Base-by-base conservation (phyloP, 2,329 filamentous ascomycete species). In the Periconia macrospinosa region DNA sequence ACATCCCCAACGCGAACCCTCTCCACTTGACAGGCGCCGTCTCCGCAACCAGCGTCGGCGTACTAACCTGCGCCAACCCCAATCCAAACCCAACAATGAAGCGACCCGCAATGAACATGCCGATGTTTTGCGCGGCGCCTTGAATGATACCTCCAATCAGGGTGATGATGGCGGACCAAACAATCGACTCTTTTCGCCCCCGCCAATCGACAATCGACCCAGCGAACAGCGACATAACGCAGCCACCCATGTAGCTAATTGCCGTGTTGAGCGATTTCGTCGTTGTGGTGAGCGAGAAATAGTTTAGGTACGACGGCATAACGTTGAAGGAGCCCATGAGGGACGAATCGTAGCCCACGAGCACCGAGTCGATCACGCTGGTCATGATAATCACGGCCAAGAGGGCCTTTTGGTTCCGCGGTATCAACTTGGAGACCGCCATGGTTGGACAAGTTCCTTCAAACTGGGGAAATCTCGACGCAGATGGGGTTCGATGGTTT, bases 61-160 rank as follows among this genome's bases (percentile, higher is more conserved):
- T 83, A 6, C 82, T 81, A 5, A 81, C 77, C 9, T 81, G 78
- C 5, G 80, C 79, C 50, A 87, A 80, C 2, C 79, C 78, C 33
- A 83, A 80, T 33, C 85, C 84, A 56, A 86, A 84, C 46, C 84
- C 83, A 2, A 86, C 77, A 30, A 86, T 69, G 70, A 86, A 85
- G 23, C 83, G 76, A n/a, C 82, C 82, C 27, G 76, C 80, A 59
- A 86, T 80, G 67, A 86, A 85, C 60, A 80, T 77, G 10, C 68
- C 72, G 6, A 76, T 70, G 41, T 71, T 72, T 47, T 76, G 63
- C 15, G 79, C 73, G 3, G 80, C 74, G 1, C 73, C 74, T 60
- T 82, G 78, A 35, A 84, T 60, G 30, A 79, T 72, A 3, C 78
- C 78, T 11, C 80, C 80, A 40, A 81, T 55, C n/a, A 83, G 61